Evolutionary conservation across 2,329 filamentous ascomycete species (phyloP), one percentile per base, ranked within the genome.

Genomic region (Penicillium sp.): DNA sequence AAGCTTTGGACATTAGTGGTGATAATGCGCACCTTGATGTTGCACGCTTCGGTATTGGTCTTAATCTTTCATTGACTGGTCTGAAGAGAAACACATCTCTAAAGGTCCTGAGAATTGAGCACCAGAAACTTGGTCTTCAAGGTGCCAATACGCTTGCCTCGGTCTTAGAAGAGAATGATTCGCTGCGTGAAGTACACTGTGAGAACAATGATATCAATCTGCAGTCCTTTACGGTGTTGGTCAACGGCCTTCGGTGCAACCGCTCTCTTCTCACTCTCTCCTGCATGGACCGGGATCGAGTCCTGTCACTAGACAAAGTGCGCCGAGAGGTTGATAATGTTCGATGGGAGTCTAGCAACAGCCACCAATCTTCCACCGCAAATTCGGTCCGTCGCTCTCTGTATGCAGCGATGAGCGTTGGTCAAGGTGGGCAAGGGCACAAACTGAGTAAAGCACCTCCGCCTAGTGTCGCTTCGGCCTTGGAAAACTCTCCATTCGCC

Each of bases 11-110:
- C 68, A 86, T 90, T 44, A 89, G 87, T 27, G 88, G 88, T 9
- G 88, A 90, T 66, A 86, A 87, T 62, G 87, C 88, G 6, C 83
- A 88, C 64, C 72, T 90, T n/a, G 88, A 90, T 66, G 86, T 86
- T 4, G 86, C 86, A 3, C 83, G 86, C 49, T 85, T 90, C 61
- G 88, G 88, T 17, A 84, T 86, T 55, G 87, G 87, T 2, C 80
- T 90, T 58, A 89, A 89, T 64, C 78, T 84, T 53, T 86, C 88
- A 19, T 73, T 90, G 57, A 81, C 80, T 19, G 87, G 87, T 5
- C 73, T 90, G 60, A 86, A 86, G 67, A 78, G 81, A 56, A 90
- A 90, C 68, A 82, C 75, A 33, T 81, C 84, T 1, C 70, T 90
- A 53, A 83, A 82, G 60, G 77, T 86, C 15, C 75, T 90, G 56